Evolutionary conservation across 23 red algal species (phyloP), one percentile per base, ranked within the genome.

Genomic region (Pyropia yezoensis): DNA sequence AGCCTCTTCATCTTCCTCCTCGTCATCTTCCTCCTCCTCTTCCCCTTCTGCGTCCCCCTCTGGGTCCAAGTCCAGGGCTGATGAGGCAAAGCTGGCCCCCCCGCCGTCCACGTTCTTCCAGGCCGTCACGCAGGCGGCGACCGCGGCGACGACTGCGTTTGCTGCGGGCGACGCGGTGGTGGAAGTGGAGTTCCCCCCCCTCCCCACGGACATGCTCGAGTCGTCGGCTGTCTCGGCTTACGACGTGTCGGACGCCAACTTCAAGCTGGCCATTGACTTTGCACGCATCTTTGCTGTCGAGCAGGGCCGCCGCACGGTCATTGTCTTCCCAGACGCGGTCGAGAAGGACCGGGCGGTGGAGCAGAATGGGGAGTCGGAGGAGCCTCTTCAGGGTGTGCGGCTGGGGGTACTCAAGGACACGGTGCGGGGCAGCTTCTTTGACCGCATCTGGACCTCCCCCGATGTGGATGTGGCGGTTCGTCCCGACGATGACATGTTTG

Each of bases 161-260:
- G 63, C 62, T 55, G 67, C 50, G 19, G 85, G 85, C 3, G 70
- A 81, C 59, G 67, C 32, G 5, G 59, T 98, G 28, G 61, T 98
- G 26, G 94, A 98, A 55, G 76, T 98, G 12, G 94, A 98, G 51
- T 98, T 98, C 58, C 94, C 94, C 23, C 84, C 94, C 14, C 62
- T 98, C 13, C 77, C 94, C 12, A 23, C 86, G 17, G 70, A 62
- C 3, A 23, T 82, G 56, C 49, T 98, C 28, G 76, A 79, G 55
- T 83, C 64, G 63, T 49, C 94, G n/a, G 66, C 76, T 13, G 74
- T 82, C 17, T 75, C 75, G 1, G 75, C 94, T 2, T 85, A 98
- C 66, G 82, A 87, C 51, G 79, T 98, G n/a, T 70, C 74, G 16
- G 86, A 91, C 30, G 94, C 94, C 49, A 98, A 98, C 66, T 49